A percentile compares a stretch with the other conserved stretches of the same genome.
Evolutionary conservation across 768 basidiomycete species (phyloP).

Genomic region (Xanthoconium stramineum): DNA sequence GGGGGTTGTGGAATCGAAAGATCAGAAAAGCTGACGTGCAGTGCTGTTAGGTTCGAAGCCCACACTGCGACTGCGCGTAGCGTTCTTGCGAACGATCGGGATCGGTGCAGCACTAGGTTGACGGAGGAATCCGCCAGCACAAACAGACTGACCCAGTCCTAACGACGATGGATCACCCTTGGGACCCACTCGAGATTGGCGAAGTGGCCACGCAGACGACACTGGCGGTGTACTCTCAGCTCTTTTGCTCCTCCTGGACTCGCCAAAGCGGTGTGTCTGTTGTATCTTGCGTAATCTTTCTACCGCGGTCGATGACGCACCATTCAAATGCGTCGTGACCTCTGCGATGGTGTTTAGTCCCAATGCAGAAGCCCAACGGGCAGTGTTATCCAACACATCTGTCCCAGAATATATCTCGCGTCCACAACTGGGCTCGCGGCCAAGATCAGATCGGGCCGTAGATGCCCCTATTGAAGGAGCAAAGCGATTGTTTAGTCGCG

Average conservation of each 20-base stretch:
- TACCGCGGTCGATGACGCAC: conserved; percentile 15
- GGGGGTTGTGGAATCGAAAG: not conserved
- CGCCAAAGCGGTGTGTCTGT: not conserved
- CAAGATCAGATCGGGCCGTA: conserved; percentile 23
- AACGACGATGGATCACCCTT: conserved; percentile 11
- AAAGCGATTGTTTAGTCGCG: conserved; percentile 11
- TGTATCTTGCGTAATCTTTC: conserved; percentile 24
- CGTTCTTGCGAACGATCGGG: conserved; percentile 18
- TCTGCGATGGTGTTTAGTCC: conserved; percentile 23
- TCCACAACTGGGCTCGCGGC: conserved; percentile 19
- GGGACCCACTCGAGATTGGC: conserved; percentile 7
- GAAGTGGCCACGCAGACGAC: conserved; percentile 19
- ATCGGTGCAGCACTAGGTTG: conserved; percentile 27
- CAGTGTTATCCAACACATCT: conserved; percentile 26
- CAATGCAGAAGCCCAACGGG: conserved; percentile 28
- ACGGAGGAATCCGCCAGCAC: conserved; percentile 23
- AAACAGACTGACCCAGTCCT: conserved; percentile 3
- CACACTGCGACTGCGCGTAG: conserved; percentile 27
- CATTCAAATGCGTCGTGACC: conserved; percentile 12
- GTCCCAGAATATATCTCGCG: conserved; percentile 17
- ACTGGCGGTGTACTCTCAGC: conserved; percentile 32
- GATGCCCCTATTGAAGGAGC: conserved; percentile 24
- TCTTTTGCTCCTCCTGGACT: conserved; percentile 13
- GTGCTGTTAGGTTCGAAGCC: conserved; percentile 17
- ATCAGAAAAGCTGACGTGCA: conserved; percentile 17